Conservation (phyloP, 2,329 filamentous ascomycete species). For the Ophiobolus disseminans region DNA sequence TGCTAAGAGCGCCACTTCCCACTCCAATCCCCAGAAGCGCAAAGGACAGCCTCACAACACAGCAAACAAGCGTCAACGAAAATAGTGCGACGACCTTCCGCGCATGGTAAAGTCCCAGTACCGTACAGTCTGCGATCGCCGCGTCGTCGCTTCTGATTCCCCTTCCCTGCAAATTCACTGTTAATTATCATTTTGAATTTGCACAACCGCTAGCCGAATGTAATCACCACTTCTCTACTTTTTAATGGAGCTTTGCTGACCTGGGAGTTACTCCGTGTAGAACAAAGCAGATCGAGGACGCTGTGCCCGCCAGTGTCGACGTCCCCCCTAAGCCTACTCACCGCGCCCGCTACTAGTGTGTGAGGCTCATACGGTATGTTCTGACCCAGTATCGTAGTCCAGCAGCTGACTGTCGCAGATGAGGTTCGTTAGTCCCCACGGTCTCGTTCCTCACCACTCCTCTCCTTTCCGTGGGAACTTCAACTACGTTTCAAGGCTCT, state of each 20-base stretch:
- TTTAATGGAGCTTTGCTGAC: conserved; percentile 19
- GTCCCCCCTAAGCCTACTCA: conserved; percentile 7
- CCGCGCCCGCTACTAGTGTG: conserved; percentile 22
- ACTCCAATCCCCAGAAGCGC: conserved; percentile 29
- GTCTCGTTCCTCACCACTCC: conserved; percentile 1
- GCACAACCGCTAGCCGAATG: conserved; percentile 34
- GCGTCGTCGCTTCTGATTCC: conserved; percentile 5
- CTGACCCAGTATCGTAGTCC: neutral
- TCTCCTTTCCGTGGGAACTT: neutral
- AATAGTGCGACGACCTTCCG: conserved; percentile 12
- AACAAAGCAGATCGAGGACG: neutral
- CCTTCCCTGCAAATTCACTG: conserved; percentile 18
- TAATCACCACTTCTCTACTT: conserved; percentile 33
- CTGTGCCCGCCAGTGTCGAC: neutral
- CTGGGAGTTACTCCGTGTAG: conserved; percentile 5
- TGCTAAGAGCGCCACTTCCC: conserved; percentile 35
- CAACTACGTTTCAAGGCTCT: conserved; percentile 6
- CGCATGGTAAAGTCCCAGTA: neutral
- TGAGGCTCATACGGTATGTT: conserved; percentile 4
- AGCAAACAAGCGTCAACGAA: conserved; percentile 42
- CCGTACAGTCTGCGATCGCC: conserved; percentile 6
- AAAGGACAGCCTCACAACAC: conserved; percentile 43
- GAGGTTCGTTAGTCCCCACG: conserved; percentile 7
- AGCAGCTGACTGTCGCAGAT: neutral
- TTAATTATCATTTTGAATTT: conserved; percentile 26